Evolutionary conservation across 2,329 filamentous ascomycete species (phyloP).

Genomic region (Arthrocladium fulminans): DNA sequence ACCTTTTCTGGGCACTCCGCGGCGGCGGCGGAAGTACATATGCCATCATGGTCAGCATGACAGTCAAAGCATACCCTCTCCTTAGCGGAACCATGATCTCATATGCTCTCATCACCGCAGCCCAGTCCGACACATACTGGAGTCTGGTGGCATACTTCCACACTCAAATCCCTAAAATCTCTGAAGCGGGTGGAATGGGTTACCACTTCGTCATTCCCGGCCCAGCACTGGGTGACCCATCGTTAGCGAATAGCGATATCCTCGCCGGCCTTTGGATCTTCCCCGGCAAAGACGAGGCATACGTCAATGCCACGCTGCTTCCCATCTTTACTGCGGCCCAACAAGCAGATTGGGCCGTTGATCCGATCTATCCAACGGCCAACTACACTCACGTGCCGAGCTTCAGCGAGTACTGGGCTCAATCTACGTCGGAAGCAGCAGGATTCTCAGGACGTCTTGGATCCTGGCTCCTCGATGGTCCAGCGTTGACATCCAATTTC

Average conservation of each 20-base stretch:
- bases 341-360: slow-evolving; percentile 15
- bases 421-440: neutral
- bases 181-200: slow-evolving; percentile 36
- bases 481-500: slow-evolving; percentile 2
- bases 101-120: slow-evolving; percentile 31
- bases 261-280: slow-evolving; percentile 16
- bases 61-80: slow-evolving; percentile 40
- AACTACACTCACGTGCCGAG: slow-evolving; percentile 24
- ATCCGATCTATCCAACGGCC: slow-evolving; percentile 20
- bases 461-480: slow-evolving; percentile 4
- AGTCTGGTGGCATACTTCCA: slow-evolving; percentile 40
- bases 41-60: slow-evolving; percentile 46
- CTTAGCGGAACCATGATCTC: slow-evolving; percentile 33
- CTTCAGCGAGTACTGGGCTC: slow-evolving; percentile 13
- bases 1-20: slow-evolving; percentile 44
- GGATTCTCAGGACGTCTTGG: neutral
- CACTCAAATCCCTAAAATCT: slow-evolving; percentile 30
- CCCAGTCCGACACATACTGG: slow-evolving; percentile 39
- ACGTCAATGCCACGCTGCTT: slow-evolving; percentile 11
- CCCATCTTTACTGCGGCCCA: slow-evolving; percentile 19
- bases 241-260: slow-evolving; percentile 5
- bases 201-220: slow-evolving; percentile 32
- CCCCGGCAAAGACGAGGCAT: slow-evolving; percentile 12
- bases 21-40: slow-evolving; percentile 41
- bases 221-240: neutral